Conservation (phyloP, 2,329 filamentous ascomycete genomes). For the Cadophora malorum region DNA sequence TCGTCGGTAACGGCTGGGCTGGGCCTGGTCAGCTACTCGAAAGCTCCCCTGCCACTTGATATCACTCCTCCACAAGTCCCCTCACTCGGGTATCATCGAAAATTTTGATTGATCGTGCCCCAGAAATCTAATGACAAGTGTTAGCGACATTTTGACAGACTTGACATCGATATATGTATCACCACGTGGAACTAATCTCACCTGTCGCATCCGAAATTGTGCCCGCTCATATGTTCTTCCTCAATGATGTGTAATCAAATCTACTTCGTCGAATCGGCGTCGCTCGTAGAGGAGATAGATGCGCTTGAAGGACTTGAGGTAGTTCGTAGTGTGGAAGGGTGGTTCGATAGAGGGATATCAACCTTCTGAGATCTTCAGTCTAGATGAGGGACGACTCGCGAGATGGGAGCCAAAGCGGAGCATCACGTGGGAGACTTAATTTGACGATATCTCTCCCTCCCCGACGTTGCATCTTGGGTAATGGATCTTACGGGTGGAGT, state of each 20-base stretch:
- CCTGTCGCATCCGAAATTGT: conserved; percentile 42
- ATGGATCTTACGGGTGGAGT: not conserved
- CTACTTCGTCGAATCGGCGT: conserved; percentile 23
- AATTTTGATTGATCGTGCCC: conserved; percentile 27
- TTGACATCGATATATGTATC: conserved; percentile 40
- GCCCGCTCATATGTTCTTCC: conserved; percentile 33
- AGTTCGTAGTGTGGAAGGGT: conserved; percentile 36
- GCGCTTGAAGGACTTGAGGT: conserved; percentile 26
- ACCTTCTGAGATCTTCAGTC: conserved; percentile 36
- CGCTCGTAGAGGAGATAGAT: conserved; percentile 29
- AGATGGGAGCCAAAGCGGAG: conserved; percentile 29
- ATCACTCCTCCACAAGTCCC: conserved; percentile 38
- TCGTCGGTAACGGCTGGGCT: conserved; percentile 36
- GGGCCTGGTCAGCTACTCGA: conserved; percentile 41
- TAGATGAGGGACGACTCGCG: conserved; percentile 30
- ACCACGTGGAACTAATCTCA: conserved; percentile 45
- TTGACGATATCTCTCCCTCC: conserved; percentile 27
- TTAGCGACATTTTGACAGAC: conserved; percentile 37
- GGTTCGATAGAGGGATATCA: conserved; percentile 41
- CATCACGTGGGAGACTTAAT: conserved; percentile 37
- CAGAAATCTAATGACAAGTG: conserved; percentile 29
- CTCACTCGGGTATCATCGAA: conserved; percentile 36
- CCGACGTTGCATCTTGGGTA: conserved; percentile 22
- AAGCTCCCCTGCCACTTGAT: conserved; percentile 41
- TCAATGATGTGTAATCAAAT: conserved; percentile 29